Base-by-base conservation (phyloP, 306 rosid species). In the Fragaria nilgerrensis region DNA sequence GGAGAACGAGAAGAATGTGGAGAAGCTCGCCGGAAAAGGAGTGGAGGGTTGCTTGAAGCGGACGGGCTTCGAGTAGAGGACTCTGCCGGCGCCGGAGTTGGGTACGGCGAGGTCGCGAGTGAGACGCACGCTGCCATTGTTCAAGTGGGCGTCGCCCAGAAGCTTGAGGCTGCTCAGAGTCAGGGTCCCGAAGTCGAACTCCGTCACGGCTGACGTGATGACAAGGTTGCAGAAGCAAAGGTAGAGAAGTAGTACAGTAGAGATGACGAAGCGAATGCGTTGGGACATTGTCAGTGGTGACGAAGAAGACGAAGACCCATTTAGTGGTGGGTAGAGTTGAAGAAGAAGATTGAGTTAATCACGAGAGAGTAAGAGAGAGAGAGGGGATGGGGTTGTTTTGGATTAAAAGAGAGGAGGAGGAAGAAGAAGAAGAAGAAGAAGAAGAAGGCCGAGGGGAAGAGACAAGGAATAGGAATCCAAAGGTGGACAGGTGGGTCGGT, bases 91-190 rank as follows among this genome's bases (percentile, higher is more conserved):
- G 68, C 94, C 90, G 48, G 99, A 96, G 78, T 70, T 83, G 41
- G 99, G 99, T 12, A 96, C 98, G 78, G 97, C 76, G 72, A 91
- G 92, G 89, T 96, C 99, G n/a, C 91, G 90, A 17, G 99, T 92
- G 74, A 96, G 97, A 19, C 85, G 77, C 4, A 96, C 93, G 77
- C 91, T 92, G 19, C 84, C 94, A 80, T 96, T 92, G 85, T 84
- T 88, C 75, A 96, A 74, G 85, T 96, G 99, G 32, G 99, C 98
- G 37, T 96, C 99, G 7, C 99, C 99, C 58, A 96, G 86, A 8
- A 96, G 98, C 86, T 84, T 92, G 16, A 92, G 86, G 19, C 87
- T 87, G 45, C 86, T 86, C 7, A 96, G 73, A 0, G 94, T 89
- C 23, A 96, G 52, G 6, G 98, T 92, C 1, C 88, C 94, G 50